Evolutionary conservation across 306 rosid species (phyloP).

Genomic region (Begonia peltatifolia): DNA sequence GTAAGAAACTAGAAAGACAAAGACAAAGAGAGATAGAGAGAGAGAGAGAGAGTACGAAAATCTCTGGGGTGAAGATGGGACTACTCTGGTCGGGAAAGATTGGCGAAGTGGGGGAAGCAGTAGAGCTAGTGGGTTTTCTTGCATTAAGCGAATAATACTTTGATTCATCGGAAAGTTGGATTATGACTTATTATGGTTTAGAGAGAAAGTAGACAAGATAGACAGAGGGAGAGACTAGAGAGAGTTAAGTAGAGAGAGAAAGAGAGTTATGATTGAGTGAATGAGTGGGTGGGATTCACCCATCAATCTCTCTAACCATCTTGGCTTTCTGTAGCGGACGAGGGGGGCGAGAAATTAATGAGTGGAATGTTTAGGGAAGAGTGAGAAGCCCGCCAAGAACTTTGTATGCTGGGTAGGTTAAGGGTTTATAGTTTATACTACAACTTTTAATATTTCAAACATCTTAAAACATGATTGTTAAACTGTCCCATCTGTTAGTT

Average conservation of each 20-base stretch:
- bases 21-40: constrained; percentile 10
- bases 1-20: constrained; percentile 14
- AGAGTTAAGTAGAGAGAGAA: constrained; percentile 16
- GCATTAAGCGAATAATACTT: constrained; percentile 18
- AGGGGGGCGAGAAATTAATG: constrained; percentile 75
- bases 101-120: constrained; percentile 26
- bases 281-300: constrained; percentile 93
- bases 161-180: constrained; percentile 29
- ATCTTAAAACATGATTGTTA: no score
- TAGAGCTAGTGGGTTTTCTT: constrained; percentile 25
- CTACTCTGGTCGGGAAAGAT: constrained; percentile 55
- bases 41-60: constrained; percentile 32
- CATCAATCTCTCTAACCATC: constrained; percentile 19
- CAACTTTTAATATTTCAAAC: no score
- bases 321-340: constrained; percentile 73
- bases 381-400: neutral
- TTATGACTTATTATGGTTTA: constrained; percentile 12
- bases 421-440: no score
- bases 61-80: constrained; percentile 43
- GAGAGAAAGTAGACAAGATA: constrained; percentile 15
- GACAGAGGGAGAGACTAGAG: neutral
- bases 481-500: no score
- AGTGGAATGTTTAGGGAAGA: constrained; percentile 33
- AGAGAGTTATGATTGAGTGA: constrained; percentile 65
- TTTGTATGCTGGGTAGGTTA: neutral